phyloP scores from a whole-genome alignment of 1,139 yeast species.

The Yamadazyma taylorii region DNA sequence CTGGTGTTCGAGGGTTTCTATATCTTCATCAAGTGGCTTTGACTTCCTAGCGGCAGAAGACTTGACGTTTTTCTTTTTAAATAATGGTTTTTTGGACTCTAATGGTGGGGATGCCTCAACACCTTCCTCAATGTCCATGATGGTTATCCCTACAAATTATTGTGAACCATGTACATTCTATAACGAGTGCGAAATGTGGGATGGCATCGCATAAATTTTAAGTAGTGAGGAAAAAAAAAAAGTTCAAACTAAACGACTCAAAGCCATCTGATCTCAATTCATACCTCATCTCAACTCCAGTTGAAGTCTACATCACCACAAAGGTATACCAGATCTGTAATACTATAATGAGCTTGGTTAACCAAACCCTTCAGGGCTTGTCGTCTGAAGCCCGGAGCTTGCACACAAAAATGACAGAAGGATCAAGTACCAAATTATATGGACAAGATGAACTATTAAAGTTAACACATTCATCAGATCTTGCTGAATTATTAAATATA shows the following conservation, averaged over 20 bases:
- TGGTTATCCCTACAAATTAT: no score
- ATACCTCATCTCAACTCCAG: no score
- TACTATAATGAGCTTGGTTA: neutral
- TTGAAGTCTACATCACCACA: no score
- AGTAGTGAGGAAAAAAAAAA: no score
- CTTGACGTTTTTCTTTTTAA: slow-evolving; percentile 24
- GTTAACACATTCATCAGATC: slow-evolving; percentile 34
- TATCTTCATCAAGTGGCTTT: slow-evolving; percentile 11
- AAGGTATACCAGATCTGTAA: no score
- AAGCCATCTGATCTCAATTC: no score
- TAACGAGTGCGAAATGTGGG: no score
- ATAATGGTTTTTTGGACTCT: slow-evolving; percentile 7
- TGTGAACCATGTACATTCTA: no score
- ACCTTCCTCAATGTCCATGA: no score
- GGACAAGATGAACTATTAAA: slow-evolving; percentile 60
- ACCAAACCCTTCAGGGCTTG: slow-evolving; percentile 13
- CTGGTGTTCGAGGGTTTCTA: slow-evolving; percentile 7
- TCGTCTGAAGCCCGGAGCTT: slow-evolving; percentile 55
- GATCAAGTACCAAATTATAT: slow-evolving; percentile 45
- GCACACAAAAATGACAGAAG: slow-evolving; percentile 58
- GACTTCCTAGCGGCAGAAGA: slow-evolving; percentile 7
- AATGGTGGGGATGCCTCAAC: no score
- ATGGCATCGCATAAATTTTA: no score
- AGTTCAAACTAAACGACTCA: no score
- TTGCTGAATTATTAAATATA: slow-evolving; percentile 51